Base-by-base conservation (phyloP, 257 asterid genomes). In the Catharanthus roseus region DNA sequence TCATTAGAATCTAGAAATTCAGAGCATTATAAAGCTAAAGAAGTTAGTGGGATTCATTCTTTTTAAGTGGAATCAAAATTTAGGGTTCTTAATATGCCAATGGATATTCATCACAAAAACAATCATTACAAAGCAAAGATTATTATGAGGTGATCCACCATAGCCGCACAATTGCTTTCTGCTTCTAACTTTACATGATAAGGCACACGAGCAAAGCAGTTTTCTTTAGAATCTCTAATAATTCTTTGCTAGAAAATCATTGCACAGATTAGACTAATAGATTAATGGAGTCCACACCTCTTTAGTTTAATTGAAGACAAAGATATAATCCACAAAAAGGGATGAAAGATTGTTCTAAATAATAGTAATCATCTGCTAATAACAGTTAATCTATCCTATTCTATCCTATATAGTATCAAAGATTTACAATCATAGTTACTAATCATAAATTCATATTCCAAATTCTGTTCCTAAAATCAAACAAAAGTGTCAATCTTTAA, bases 41-140 rank as follows among this genome's bases (percentile, higher is more conserved):
- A n/a, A n/a, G n/a, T n/a, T n/a, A n/a, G n/a, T n/a, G n/a, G n/a
- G n/a, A n/a, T n/a, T n/a, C n/a, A n/a, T n/a, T n/a, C n/a, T 56
- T 18, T 55, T 26, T 10, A 55, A 55, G 34, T 55, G 3, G 31
- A 55, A 55, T 55, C 62, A 55, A 18, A 55, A 24, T 23, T n/a
- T 23, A 54, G 60, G 60, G 3, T 54, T 54, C 61, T 56, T 21
- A 28, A 6, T 23, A 55, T 9, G 34, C 18, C 2, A 55, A 6
- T 33, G 3, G 56, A 28, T 24, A 55, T 23, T 55, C 62, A 55
- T 55, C 34, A 24, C 34, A 55, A 55, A 55, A 13, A 18, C 29
- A 70, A 55, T 70, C 31, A 70, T 39, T 68, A 39, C 74, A 26
- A 33, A 24, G 12, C 28, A 36, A 36, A 23, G 34, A n/a, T 10